phyloP scores from a whole-genome alignment of 164 flowering plant genomes.

The Amborella trichopoda region DNA sequence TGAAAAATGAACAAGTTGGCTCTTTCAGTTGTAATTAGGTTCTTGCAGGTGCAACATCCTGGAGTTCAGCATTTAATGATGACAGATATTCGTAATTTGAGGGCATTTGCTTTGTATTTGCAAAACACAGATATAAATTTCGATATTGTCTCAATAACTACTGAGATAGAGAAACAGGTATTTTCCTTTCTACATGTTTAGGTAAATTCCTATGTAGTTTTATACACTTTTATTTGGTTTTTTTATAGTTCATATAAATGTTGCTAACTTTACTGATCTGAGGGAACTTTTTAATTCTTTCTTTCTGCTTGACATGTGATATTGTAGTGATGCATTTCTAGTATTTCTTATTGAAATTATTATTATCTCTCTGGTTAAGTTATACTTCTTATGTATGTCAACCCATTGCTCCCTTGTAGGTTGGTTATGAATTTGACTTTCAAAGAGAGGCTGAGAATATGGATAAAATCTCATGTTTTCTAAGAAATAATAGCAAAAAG shows the following conservation, averaged over 20 bases:
- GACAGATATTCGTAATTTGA: slow-evolving; percentile 87
- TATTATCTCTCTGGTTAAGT: not conserved
- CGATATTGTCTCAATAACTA: slow-evolving; percentile 77
- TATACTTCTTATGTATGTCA: not conserved
- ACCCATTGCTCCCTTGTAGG: slow-evolving; percentile 27
- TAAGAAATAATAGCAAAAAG: slow-evolving; percentile 53
- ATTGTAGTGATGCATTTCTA: too few relatives aligned
- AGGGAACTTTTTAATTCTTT: too few relatives aligned
- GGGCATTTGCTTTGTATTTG: slow-evolving; percentile 85
- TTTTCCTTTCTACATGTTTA: too few relatives aligned
- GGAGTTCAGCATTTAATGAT: slow-evolving; percentile 87
- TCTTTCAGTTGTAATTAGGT: not conserved
- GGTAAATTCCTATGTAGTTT: too few relatives aligned
- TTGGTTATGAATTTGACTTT: slow-evolving; percentile 94
- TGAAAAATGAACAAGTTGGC: not conserved
- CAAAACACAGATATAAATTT: slow-evolving; percentile 88
- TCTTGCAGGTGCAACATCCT: slow-evolving; percentile 99
- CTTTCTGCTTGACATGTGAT: too few relatives aligned
- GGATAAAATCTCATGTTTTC: slow-evolving; percentile 54
- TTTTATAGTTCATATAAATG: too few relatives aligned
- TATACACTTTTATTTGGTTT: too few relatives aligned
- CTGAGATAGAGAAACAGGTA: slow-evolving; percentile 97
- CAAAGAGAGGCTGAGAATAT: slow-evolving; percentile 82
- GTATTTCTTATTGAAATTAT: not conserved
- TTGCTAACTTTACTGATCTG: too few relatives aligned